Evolutionary conservation across 2,329 filamentous ascomycete genomes (phyloP).

Genomic region (Alternaria dauci): DNA sequence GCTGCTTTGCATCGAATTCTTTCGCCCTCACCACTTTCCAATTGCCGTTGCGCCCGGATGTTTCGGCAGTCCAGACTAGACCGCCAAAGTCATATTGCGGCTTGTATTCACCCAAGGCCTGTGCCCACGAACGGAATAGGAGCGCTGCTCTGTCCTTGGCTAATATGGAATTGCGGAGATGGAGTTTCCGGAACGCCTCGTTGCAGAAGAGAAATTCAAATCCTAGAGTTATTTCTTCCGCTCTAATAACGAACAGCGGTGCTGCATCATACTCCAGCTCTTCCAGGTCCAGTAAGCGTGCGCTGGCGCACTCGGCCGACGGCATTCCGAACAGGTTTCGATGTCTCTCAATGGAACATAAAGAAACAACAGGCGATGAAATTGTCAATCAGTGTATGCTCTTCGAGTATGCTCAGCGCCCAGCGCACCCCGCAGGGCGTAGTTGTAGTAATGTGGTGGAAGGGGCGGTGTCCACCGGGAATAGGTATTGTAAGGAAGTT

Average conservation of each 20-base stretch:
- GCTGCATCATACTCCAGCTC: constrained; percentile 30
- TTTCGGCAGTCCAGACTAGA: constrained; percentile 28
- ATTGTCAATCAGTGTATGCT: background rate
- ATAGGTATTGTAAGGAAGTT: background rate
- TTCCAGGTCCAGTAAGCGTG: constrained; percentile 30
- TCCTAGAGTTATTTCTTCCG: constrained; percentile 9
- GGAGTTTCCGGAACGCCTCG: constrained; percentile 27
- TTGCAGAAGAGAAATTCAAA: constrained; percentile 38
- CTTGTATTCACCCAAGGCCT: constrained; percentile 28
- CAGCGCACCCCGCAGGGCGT: background rate
- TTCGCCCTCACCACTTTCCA: constrained; percentile 32
- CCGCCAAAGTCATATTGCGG: constrained; percentile 24
- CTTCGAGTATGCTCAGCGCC: background rate
- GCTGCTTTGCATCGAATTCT: background rate
- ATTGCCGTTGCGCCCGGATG: constrained; percentile 19
- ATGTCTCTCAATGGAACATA: background rate
- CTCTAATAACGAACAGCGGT: constrained; percentile 37
- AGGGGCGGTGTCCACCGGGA: constrained; percentile 4
- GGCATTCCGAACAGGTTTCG: constrained; percentile 11
- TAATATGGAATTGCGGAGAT: constrained; percentile 16
- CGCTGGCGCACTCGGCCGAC: background rate
- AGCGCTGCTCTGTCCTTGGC: constrained; percentile 21
- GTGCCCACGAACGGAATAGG: constrained; percentile 40
- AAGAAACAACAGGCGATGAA: background rate
- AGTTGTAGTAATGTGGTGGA: background rate